Evolutionary conservation across 352 stramenopile species (phyloP), one percentile per base, ranked within the genome.

Genomic region (Pythium sukuiense): DNA sequence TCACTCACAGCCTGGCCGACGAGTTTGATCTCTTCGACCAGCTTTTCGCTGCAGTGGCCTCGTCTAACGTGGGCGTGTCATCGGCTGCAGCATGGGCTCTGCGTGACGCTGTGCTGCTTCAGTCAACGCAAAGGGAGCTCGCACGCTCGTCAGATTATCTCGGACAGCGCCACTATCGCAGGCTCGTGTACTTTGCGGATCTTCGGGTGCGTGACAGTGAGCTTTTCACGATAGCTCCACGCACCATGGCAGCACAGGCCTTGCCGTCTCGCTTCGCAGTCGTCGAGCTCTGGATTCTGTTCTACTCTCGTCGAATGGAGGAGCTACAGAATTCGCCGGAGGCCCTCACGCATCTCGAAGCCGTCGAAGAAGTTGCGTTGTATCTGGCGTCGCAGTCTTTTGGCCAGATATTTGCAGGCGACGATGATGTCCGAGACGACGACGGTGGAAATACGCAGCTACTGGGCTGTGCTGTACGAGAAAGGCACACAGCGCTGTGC

Each of bases 1-100:
- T 65, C n/a, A 37, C 32, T 3, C 41, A 14, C 14, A 3, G 41
- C 1, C 56, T 70, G 5, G 59, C n/a, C 33, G 18, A 29, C 13
- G 63, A 70, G 52, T 29, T 50, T 0, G 30, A 64, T 41, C 63
- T 70, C 14, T 70, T 70, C 45, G 63, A 60, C 20, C 63, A 70
- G 33, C 33, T 70, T 1, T 46, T 70, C 7, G 49, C 50, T 8
- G 52, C 63, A 9, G 35, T 70, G n/a, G 63, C 63, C 7, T 53
- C 32, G 14, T 54, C 52, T 4, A 70, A 61, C n/a, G 8, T 50
- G 3, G 56, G 65, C 9, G 57, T 70, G 0, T 55, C 63, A n/a
- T 58, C 20, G 1, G 57, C 57, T 9, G 55, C 63, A 7, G 56
- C 56, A 1, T 45, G 30, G 29, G 63, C 50, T 8, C 26, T 70